Conservation (phyloP, 495 filamentous ascomycete species). For the Penicillium alfredii region DNA sequence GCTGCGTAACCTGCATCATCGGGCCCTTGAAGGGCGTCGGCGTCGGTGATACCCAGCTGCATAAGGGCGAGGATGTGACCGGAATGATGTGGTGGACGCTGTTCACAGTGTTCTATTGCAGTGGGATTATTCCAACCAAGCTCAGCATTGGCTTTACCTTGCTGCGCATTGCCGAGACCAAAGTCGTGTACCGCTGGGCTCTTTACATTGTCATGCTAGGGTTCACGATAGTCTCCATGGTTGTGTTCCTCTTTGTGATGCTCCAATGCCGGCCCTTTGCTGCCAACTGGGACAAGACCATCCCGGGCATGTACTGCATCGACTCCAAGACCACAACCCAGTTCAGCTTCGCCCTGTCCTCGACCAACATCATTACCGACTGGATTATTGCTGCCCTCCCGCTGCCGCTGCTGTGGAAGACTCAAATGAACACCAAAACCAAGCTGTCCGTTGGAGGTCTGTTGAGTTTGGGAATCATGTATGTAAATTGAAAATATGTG, state of each 20-base stretch:
- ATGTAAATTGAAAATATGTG: constrained; percentile 8
- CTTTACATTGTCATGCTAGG: constrained; percentile 18
- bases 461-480: constrained; percentile 48
- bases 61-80: no score
- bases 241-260: constrained; percentile 22
- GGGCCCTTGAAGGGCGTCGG: no score
- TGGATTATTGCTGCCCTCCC: constrained; percentile 44
- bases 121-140: constrained; percentile 26
- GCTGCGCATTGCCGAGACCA: constrained; percentile 21
- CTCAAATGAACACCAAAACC: constrained; percentile 40
- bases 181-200: constrained; percentile 15
- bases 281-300: no score
- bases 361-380: constrained; percentile 23
- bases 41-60: no score
- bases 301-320: no score
- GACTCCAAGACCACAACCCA: no score
- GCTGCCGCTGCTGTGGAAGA: constrained; percentile 43
- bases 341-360: no score
- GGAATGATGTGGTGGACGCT: no score
- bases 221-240: constrained; percentile 18
- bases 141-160: constrained; percentile 27
- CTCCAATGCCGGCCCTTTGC: no score
- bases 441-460: constrained; percentile 42
- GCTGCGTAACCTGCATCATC: no score
- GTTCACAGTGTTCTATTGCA: constrained; percentile 25